These are phyloP conservation scores for Aurantiochytrium sp. DNA, from an alignment of 108 stramenopile species.

Conservation along the genomic window DNA sequence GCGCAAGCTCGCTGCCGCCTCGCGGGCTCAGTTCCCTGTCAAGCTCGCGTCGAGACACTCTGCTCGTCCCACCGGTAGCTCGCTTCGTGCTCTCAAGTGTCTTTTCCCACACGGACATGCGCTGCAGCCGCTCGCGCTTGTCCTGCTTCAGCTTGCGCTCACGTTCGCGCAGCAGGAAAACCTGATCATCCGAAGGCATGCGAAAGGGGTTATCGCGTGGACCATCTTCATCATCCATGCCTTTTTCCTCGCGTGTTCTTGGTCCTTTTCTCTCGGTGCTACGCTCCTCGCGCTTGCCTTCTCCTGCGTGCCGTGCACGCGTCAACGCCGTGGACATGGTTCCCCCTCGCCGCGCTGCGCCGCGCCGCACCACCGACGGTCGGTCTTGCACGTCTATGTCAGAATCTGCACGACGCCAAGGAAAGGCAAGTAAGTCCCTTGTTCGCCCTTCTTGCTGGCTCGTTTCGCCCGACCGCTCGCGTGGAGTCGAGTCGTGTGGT, in stretches of 20 bases:
- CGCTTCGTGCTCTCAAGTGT: neutral
- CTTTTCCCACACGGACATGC: constrained; percentile 28
- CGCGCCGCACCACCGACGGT: no score
- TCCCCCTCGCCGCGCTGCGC: no score
- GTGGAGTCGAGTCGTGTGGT: no score
- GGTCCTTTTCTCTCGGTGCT: neutral
- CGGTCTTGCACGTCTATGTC: no score
- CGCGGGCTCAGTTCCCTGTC: neutral
- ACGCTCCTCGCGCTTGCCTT: neutral
- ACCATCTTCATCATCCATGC: neutral
- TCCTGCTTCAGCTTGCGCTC: constrained; percentile 24
- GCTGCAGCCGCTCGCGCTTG: neutral
- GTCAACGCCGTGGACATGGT: neutral
- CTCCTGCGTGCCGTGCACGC: neutral
- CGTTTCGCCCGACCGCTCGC: no score
- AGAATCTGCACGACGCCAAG: no score
- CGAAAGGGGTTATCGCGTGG: constrained; percentile 44
- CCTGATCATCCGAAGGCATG: constrained; percentile 54
- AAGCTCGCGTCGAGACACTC: neutral
- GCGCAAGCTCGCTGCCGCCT: neutral
- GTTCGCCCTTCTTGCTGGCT: no score
- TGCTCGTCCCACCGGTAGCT: neutral
- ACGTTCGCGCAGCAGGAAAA: constrained; percentile 54
- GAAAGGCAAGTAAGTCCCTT: no score
- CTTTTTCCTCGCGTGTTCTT: neutral